Evolutionary conservation across 768 basidiomycete genomes (phyloP), one percentile per base, ranked within the genome.

Genomic region (Mrakia gelida): DNA sequence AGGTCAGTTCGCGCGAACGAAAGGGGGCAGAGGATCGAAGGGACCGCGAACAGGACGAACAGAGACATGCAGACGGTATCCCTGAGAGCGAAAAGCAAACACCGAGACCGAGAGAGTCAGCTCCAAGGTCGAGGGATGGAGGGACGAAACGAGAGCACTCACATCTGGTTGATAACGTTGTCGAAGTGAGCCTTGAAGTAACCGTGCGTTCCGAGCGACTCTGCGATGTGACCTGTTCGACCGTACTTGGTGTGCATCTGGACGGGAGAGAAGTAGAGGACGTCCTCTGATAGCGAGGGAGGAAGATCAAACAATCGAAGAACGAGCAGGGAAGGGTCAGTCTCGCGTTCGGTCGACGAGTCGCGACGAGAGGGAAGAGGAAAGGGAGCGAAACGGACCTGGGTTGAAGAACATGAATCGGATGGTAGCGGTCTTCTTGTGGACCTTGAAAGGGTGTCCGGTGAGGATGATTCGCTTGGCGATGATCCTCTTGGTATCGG

Each of bases 331-430:
- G 49, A 56, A 15, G 49, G 49, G 49, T 30, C 26, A 73, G 15
- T 45, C 11, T 45, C 45, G 7, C 8, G 45, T 13, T 45, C 45
- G 15, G 3, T n/a, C 43, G n/a, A 72, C 45, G 11, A 13, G 11
- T 45, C 45, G 45, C 45, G 49, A 52, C 18, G 49, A 10, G 13
- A 52, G 49, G 15, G 21, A 7, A 13, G 49, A 59, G 70, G 11
- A n/a, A 30, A 18, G 38, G 56, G 49, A 2, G 6, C 2, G 68
- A 45, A 59, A 75, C 87, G 43, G 80, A 92, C 92, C 91, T 59
- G 90, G 81, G 84, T 95, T 91, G 88, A 99, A 98, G 87, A 98
- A 98, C 93, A 99, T 93, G 87, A 98, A 98, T 75, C 96, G 91
- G 81, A 99, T 91, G 9, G 96, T 98, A 3, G 95, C 96, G 8